Evolutionary conservation across 164 flowering plant genomes (phyloP), one percentile per base, ranked within the genome.

Genomic region (Echeveria elegans): DNA sequence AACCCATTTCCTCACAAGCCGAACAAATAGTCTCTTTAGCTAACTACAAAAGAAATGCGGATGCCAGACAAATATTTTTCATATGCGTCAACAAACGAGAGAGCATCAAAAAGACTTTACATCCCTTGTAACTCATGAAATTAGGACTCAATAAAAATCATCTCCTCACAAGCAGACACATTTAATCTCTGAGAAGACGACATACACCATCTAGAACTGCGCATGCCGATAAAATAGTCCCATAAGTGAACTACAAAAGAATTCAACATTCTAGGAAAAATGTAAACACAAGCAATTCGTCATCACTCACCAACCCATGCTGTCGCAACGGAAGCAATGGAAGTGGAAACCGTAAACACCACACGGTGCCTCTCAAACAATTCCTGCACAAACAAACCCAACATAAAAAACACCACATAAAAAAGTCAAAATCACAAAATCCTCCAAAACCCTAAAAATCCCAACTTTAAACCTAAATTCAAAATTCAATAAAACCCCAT

Each of bases 311-410:
- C 98, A 50, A 64, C 60, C 91, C 91, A 84, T 15, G 88, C 86
- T 5, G 90, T 86, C 5, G 79, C 89, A 71, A 89, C 81, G 12
- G 98, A 90, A 26, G 92, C 96, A 18, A 90, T 43, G 28, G 98
- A 93, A 66, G 97, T 93, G 9, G 83, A 76, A 59, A 93, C 38
- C 12, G 98, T 90, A 71, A 93, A 88, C 14, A 90, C 90, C 74
- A 90, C 96, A 73, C 71, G 85, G 71, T 93, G 97, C 73, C 85
- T 80, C 84, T 93, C 96, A 77, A 94, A 94, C 50, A 77, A 76
- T 65, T 91, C 95, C 97, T 93, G 61, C 61, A 72, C 58, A 64
- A 74, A 68, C 64, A 43, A 43, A 12, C 0, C 47, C 53, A 65
- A 23, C 56, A 32, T 21, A n/a, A n/a, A n/a, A n/a, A n/a, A 48